Evolutionary conservation across 805 yeast species (phyloP), one percentile per base, ranked within the genome.

Genomic region (Ogataea chonburiensis): DNA sequence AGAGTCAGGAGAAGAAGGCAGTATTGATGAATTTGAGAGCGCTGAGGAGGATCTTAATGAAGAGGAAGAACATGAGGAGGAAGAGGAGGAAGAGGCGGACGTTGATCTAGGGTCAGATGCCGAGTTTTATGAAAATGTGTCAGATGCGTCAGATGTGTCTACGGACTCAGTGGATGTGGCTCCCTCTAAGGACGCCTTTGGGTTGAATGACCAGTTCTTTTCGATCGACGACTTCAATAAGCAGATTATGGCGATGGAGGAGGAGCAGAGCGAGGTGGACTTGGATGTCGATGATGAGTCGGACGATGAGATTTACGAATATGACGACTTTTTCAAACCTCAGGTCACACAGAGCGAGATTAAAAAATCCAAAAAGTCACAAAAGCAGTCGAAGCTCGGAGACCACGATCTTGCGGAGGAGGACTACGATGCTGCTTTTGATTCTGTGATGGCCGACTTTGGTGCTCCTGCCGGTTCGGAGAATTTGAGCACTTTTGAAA

Each of bases 141-240:
- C 39, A 12, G 41, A 38, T n/a, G 44, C 30, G 17, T 45, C 40
- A 9, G 46, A 43, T 17, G 22, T 31, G 3, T 49, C 42, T 13
- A 36, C 21, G 12, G 42, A 31, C 14, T 47, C 41, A 15, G 39
- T 43, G 20, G 62, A 53, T 31, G 43, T 38, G 36, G 46, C 40
- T 39, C 60, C 59, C 41, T 50, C 51, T 14, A 67, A 69, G 25
- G 86, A 79, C 50, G 70, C 63, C 2, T 74, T 71, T 50, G 91
- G 88, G 1, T 68, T 89, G 19, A 85, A 89, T 55, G 95, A 86
- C 52, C 86, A 79, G 5, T 81, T 88, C 49, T 91, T 91, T 55
- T 79, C 86, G 42, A 76, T 91, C 26, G 95, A 87, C 47, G 85
- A 83, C 36, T 91, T 43, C 33, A 53, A 55, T 34, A 53, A 47